Evolutionary conservation across 768 basidiomycete species (phyloP).

Genomic region (Tubosaeta sp.): DNA sequence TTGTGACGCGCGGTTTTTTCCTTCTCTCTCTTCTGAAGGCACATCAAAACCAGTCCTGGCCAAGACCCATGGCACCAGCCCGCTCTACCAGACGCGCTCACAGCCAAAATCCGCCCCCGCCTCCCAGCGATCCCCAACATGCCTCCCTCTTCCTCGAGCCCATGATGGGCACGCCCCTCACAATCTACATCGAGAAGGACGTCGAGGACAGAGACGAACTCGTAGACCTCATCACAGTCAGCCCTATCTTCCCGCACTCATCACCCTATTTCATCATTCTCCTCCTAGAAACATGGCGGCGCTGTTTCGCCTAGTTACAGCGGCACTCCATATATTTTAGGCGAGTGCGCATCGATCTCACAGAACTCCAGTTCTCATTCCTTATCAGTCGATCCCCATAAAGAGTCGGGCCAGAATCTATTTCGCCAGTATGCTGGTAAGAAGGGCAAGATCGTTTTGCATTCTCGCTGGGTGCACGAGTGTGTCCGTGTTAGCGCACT

Average conservation of each 20-base stretch:
- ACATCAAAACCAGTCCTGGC: slow-evolving; percentile 28
- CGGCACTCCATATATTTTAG: slow-evolving; percentile 74
- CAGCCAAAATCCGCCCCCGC: slow-evolving; percentile 25
- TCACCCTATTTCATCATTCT: slow-evolving; percentile 5
- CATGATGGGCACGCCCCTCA: slow-evolving; percentile 72
- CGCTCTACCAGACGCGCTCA: slow-evolving; percentile 55
- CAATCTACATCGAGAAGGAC: slow-evolving; percentile 78
- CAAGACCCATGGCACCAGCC: slow-evolving; percentile 81
- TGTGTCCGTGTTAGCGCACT: slow-evolving; percentile 67
- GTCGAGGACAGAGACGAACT: slow-evolving; percentile 65
- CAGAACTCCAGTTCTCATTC: slow-evolving; percentile 2
- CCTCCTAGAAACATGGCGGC: slow-evolving; percentile 70
- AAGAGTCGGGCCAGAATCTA: slow-evolving; percentile 74
- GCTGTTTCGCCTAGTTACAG: slow-evolving; percentile 71
- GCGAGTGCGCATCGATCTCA: slow-evolving; percentile 37
- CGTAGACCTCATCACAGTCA: slow-evolving; percentile 60
- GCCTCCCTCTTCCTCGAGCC: slow-evolving; percentile 71
- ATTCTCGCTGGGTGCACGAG: slow-evolving; percentile 71
- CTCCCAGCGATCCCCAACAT: slow-evolving; percentile 34
- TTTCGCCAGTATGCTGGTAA: slow-evolving; percentile 77
- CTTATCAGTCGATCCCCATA: slow-evolving; percentile 67
- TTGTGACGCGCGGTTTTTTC: slow-evolving; percentile 19
- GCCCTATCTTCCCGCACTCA: slow-evolving; percentile 26
- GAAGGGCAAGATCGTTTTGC: slow-evolving; percentile 75
- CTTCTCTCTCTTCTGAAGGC: slow-evolving; percentile 14